Conservation (phyloP, 2,329 filamentous ascomycete genomes). For the Trichoderma sp. region DNA sequence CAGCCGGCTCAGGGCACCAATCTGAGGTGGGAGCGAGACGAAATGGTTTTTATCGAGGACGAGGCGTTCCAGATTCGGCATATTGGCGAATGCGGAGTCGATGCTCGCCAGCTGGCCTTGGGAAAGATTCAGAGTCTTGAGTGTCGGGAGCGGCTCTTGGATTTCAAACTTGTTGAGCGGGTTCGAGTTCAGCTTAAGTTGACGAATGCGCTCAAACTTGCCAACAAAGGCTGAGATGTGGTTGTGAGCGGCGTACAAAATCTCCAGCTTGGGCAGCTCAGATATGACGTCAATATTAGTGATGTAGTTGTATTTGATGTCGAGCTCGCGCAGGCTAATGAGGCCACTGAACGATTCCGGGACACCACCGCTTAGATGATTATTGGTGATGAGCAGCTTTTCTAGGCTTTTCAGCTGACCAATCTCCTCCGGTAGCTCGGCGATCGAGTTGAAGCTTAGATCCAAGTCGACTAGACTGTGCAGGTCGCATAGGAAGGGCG, state of each 20-base stretch:
- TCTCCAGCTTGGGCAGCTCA: slow-evolving; percentile 79
- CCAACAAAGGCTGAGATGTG: slow-evolving; percentile 85
- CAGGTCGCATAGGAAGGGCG: slow-evolving; percentile 77
- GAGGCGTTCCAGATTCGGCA: slow-evolving; percentile 82
- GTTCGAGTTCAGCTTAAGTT: slow-evolving; percentile 88
- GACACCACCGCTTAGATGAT: slow-evolving; percentile 73
- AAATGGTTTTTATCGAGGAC: slow-evolving; percentile 95
- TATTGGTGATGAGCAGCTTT: slow-evolving; percentile 93
- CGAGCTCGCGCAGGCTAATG: slow-evolving; percentile 78
- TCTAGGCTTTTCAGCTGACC: slow-evolving; percentile 77
- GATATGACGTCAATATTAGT: slow-evolving; percentile 85
- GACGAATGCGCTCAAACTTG: slow-evolving; percentile 78
- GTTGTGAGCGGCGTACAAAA: slow-evolving; percentile 88
- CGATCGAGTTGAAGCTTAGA: slow-evolving; percentile 93
- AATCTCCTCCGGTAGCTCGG: slow-evolving; percentile 70
- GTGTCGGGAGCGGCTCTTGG: slow-evolving; percentile 68
- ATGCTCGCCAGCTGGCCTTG: slow-evolving; percentile 88
- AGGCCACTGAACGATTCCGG: slow-evolving; percentile 71
- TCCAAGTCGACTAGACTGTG: slow-evolving; percentile 86
- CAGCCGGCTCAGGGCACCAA: slow-evolving; percentile 76
- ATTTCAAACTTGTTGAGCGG: slow-evolving; percentile 93
- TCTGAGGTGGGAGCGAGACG: slow-evolving; percentile 78
- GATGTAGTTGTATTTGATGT: slow-evolving; percentile 90
- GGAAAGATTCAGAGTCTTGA: slow-evolving; percentile 84
- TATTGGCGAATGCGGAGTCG: slow-evolving; percentile 82